phyloP scores from a whole-genome alignment of 2,329 filamentous ascomycete species.

The Paraconiothyrium sp. region DNA sequence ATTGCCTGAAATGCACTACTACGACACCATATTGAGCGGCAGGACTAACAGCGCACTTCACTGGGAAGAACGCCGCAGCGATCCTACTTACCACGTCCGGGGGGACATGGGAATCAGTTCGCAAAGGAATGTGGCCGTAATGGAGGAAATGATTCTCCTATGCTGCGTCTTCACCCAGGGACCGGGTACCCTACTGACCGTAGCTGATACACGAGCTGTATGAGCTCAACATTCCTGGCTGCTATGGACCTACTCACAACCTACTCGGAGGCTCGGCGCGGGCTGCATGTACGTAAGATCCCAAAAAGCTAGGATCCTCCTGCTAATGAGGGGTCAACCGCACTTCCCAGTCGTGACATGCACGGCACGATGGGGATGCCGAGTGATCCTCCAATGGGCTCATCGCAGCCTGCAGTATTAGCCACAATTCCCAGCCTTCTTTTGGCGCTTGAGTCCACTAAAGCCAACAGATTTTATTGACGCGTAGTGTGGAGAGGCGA shows the following conservation, averaged over 20 bases:
- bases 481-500: conserved; percentile 35
- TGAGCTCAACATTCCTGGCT: conserved; percentile 4
- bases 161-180: neutral
- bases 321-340: conserved; percentile 7
- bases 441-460: conserved; percentile 21
- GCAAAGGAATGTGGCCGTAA: conserved; percentile 3
- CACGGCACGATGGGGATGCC: conserved; percentile 8
- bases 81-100: conserved; percentile 2
- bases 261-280: neutral
- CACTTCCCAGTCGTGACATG: conserved; percentile 8
- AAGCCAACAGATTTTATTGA: conserved; percentile 33
- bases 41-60: neutral
- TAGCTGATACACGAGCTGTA: neutral
- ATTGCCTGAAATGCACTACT: conserved; percentile 12
- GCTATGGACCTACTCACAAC: neutral
- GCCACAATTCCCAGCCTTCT: conserved; percentile 32
- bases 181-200: neutral
- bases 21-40: conserved; percentile 2
- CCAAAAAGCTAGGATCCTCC: conserved; percentile 10
- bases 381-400: neutral
- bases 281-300: neutral
- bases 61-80: neutral
- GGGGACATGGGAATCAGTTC: neutral
- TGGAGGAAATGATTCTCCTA: neutral
- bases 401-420: conserved; percentile 22